phyloP scores from a whole-genome alignment of 2,329 filamentous ascomycete genomes.

The Aspergillus brunneoviolaceus region DNA sequence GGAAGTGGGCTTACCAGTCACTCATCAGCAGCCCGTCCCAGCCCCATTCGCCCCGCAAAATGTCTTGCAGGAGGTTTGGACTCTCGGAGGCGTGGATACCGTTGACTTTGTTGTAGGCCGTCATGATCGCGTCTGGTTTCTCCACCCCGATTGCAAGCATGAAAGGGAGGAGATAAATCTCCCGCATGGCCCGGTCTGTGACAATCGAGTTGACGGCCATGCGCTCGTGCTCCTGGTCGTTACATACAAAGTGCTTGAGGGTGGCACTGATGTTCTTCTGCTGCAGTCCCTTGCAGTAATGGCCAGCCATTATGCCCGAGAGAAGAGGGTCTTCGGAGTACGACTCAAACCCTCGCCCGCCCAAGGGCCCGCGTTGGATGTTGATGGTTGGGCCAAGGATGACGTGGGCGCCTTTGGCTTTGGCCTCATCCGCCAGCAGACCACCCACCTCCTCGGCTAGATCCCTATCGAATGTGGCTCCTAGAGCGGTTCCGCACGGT shows the following conservation, averaged over 20 bases:
- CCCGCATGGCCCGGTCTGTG: slow-evolving; percentile 56
- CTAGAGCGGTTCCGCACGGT: slow-evolving; percentile 74
- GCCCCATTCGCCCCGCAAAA: slow-evolving; percentile 46
- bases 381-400: slow-evolving; percentile 76
- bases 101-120: slow-evolving; percentile 58
- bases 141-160: slow-evolving; percentile 59
- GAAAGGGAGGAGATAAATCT: slow-evolving; percentile 65
- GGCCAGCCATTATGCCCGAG: slow-evolving; percentile 69
- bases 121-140: slow-evolving; percentile 59
- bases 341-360: slow-evolving; percentile 80
- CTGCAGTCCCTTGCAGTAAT: slow-evolving; percentile 71
- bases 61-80: slow-evolving; percentile 37
- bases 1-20: slow-evolving; percentile 37
- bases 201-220: slow-evolving; percentile 43
- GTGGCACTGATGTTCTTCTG: slow-evolving; percentile 75
- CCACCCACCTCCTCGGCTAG: slow-evolving; percentile 68
- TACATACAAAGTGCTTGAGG: slow-evolving; percentile 63
- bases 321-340: slow-evolving; percentile 80
- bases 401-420: slow-evolving; percentile 71
- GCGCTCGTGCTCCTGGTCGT: slow-evolving; percentile 48
- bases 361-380: slow-evolving; percentile 76
- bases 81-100: slow-evolving; percentile 48
- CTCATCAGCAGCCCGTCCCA: slow-evolving; percentile 48
- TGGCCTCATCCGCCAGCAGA: slow-evolving; percentile 68
- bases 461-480: slow-evolving; percentile 73